Evolutionary conservation across 208 protist genomes (phyloP).

Genomic region (Leishmania tropica): DNA sequence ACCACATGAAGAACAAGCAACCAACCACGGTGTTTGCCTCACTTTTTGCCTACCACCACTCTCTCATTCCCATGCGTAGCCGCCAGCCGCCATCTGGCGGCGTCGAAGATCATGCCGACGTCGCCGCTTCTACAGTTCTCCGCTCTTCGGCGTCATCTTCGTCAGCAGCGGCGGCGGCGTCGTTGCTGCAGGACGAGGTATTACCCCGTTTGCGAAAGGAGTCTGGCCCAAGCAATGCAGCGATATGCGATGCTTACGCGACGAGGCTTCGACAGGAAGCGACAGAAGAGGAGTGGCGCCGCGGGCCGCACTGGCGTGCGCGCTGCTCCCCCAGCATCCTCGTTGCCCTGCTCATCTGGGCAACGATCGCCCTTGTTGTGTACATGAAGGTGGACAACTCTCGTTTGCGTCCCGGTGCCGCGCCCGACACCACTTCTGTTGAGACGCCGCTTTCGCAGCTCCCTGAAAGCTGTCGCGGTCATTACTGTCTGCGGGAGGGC

Average conservation of each 20-base stretch:
- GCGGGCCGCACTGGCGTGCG: slow-evolving; percentile 3
- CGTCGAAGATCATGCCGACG: background rate
- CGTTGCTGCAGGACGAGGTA: background rate
- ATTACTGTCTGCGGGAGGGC: slow-evolving; percentile 13
- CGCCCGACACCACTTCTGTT: background rate
- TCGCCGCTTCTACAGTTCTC: background rate
- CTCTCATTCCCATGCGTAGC: background rate
- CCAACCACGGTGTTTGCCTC: background rate
- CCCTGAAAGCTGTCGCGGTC: slow-evolving; percentile 21
- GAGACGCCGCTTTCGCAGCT: background rate
- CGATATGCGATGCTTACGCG: slow-evolving; percentile 16
- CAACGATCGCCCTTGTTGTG: slow-evolving; percentile 19
- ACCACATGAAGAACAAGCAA: background rate
- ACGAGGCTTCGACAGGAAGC: slow-evolving; percentile 8
- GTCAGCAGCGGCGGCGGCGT: background rate
- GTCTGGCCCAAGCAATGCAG: background rate
- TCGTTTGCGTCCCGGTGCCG: too few relatives aligned
- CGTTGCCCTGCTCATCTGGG: slow-evolving; percentile 26
- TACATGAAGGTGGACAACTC: background rate
- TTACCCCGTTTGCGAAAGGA: background rate
- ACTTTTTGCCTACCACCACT: background rate
- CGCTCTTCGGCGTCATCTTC: background rate
- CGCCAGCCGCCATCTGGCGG: background rate
- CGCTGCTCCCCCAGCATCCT: slow-evolving; percentile 22
- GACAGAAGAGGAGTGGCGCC: background rate